phyloP scores from a whole-genome alignment of 2,329 filamentous ascomycete species.

The Podosphaera aphanis region DNA sequence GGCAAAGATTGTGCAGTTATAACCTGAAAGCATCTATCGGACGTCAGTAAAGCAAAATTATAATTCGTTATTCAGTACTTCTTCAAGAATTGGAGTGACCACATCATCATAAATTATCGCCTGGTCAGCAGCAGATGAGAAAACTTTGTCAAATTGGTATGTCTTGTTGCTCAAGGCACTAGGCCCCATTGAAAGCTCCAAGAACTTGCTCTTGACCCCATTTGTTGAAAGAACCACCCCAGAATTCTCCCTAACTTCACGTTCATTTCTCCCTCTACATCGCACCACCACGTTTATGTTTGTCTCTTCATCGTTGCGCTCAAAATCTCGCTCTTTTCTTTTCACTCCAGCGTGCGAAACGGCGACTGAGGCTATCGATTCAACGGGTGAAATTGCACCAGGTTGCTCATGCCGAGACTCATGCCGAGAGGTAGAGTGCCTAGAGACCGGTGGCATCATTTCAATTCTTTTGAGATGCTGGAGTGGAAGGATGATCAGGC shows the following conservation, averaged over 20 bases:
- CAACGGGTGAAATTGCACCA: conserved; percentile 36
- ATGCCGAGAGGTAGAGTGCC: no score
- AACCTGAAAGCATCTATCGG: conserved; percentile 64
- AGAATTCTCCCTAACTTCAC: conserved; percentile 84
- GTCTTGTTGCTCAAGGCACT: conserved; percentile 87
- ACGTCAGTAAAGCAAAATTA: conserved; percentile 3
- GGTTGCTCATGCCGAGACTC: conserved; percentile 13
- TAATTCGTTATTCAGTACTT: conserved; percentile 31
- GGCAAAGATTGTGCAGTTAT: conserved; percentile 96
- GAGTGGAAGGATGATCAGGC: no score
- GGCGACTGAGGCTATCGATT: conserved; percentile 36
- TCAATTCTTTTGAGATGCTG: no score
- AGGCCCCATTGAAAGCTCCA: conserved; percentile 79
- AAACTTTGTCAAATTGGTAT: conserved; percentile 92
- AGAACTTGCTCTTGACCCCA: conserved; percentile 61
- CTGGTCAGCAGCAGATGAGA: conserved; percentile 85
- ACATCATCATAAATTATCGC: conserved; percentile 88
- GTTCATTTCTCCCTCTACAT: conserved; percentile 76
- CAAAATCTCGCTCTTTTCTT: conserved; percentile 72
- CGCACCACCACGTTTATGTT: conserved; percentile 96
- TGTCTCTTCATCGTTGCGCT: conserved; percentile 56
- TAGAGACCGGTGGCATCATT: no score
- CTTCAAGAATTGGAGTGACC: conserved; percentile 74
- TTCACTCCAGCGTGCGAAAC: conserved; percentile 37
- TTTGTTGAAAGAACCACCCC: conserved; percentile 75